These are phyloP conservation scores for Eugenia klotzschiana DNA, from an alignment of 441 rosid genomes.

Conservation along the genomic window DNA sequence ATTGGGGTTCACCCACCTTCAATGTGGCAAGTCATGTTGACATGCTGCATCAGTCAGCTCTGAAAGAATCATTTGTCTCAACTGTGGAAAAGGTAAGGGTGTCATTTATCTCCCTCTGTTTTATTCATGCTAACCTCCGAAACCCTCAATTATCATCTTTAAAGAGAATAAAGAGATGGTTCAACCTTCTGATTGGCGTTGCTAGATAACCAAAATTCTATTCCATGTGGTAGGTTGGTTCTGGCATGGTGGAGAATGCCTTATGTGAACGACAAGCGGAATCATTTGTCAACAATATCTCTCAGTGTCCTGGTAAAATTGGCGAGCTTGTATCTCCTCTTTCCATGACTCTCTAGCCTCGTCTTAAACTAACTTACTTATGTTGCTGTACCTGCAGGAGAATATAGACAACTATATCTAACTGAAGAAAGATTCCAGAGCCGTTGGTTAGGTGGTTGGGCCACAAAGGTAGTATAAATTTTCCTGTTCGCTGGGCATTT, in stretches of 20 bases:
- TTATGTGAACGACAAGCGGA: slow-evolving; percentile 16
- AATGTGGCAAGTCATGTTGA: slow-evolving; percentile 1
- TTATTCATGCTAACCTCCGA: background rate
- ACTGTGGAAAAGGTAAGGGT: slow-evolving; percentile 18
- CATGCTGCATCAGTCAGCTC: slow-evolving; percentile 8
- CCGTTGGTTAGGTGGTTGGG: slow-evolving; percentile 38
- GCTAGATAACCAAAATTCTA: background rate
- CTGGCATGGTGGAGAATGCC: background rate
- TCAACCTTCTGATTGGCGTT: background rate
- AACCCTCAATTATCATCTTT: background rate
- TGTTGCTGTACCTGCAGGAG: slow-evolving; percentile 4
- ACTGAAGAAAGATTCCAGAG: slow-evolving; percentile 17
- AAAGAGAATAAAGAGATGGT: background rate
- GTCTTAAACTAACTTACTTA: background rate
- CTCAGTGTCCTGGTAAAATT: slow-evolving; percentile 9
- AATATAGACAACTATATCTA: background rate
- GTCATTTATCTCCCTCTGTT: background rate
- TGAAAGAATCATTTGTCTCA: slow-evolving; percentile 8
- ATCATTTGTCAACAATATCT: slow-evolving; percentile 1
- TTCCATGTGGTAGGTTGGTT: slow-evolving; percentile 12
- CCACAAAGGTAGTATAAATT: slow-evolving; percentile 14
- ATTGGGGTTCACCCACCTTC: slow-evolving; percentile 1
- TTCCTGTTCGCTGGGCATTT: background rate
- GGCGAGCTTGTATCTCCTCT: slow-evolving; percentile 11
- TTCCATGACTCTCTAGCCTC: background rate